A percentile compares a stretch with the other conserved stretches of the same genome.
These are phyloP conservation scores for Tulasnella sp. DNA, from an alignment of 768 basidiomycete species.

Conservation along the genomic window DNA sequence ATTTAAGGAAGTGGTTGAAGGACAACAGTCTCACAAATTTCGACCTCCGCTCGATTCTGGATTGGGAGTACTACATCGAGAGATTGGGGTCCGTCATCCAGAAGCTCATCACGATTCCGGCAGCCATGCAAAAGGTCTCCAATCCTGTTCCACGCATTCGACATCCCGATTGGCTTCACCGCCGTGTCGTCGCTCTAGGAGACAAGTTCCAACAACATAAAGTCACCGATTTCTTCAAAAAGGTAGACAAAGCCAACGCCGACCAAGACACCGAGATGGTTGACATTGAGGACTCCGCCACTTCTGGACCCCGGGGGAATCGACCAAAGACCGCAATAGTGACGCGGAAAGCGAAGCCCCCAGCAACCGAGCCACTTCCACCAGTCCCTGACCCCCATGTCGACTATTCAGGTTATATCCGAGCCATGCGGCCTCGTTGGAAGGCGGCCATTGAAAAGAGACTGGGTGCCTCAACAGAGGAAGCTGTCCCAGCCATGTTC, in stretches of 20 bases:
- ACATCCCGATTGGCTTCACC: slow-evolving; percentile 96
- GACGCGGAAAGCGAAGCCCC: slow-evolving; percentile 40
- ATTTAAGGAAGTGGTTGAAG: slow-evolving; percentile 94
- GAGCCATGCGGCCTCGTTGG: slow-evolving; percentile 72
- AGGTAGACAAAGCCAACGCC: slow-evolving; percentile 26
- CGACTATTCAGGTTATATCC: slow-evolving; percentile 71
- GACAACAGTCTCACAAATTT: slow-evolving; percentile 81
- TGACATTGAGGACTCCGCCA: slow-evolving; percentile 58
- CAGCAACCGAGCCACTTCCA: slow-evolving; percentile 33
- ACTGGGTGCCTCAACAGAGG: slow-evolving; percentile 34
- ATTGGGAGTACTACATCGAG: slow-evolving; percentile 98
- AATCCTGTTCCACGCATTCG: slow-evolving; percentile 94
- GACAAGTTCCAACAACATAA: slow-evolving; percentile 99
- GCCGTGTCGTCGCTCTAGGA: slow-evolving; percentile 76
- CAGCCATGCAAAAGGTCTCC: slow-evolving; percentile 92
- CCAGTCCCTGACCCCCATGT: slow-evolving; percentile 52
- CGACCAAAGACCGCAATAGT: slow-evolving; percentile 45
- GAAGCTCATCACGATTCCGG: slow-evolving; percentile 97
- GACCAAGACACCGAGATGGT: slow-evolving; percentile 31
- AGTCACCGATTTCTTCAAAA: slow-evolving; percentile 86
- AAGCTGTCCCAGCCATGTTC: slow-evolving; percentile 65
- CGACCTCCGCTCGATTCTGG: slow-evolving; percentile 87
- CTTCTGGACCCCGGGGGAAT: slow-evolving; percentile 6
- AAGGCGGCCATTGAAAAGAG: slow-evolving; percentile 47
- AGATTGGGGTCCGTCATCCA: slow-evolving; percentile 96